Conservation (phyloP, 2,329 filamentous ascomycete species). For the Bipolaris victoriae region DNA sequence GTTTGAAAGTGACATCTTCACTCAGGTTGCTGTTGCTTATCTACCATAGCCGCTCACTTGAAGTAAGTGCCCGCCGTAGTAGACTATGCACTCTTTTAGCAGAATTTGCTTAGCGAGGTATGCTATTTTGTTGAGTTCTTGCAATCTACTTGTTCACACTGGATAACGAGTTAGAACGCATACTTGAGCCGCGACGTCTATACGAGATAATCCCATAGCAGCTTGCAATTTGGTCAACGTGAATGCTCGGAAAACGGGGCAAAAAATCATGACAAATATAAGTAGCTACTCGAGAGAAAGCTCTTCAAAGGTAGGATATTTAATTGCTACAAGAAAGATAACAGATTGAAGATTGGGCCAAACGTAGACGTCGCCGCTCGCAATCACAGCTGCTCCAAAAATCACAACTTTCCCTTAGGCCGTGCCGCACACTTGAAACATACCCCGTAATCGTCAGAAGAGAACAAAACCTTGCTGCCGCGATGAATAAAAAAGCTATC, state of each 20-base stretch:
- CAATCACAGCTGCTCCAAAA: not conserved
- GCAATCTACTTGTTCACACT: not conserved
- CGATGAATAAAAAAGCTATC: not conserved
- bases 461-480: not conserved
- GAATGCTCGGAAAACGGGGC: not conserved
- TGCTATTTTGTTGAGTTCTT: not conserved
- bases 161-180: not conserved
- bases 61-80: not conserved
- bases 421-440: slow-evolving; percentile 1
- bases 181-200: not conserved
- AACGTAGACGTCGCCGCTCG: not conserved
- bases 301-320: not conserved
- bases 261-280: not conserved
- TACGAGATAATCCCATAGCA: not conserved
- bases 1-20: not conserved
- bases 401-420: not conserved
- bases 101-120: not conserved
- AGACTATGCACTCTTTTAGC: not conserved
- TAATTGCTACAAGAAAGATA: not conserved
- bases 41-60: not conserved
- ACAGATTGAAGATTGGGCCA: not conserved
- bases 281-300: not conserved
- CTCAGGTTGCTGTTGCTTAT: not conserved
- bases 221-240: not conserved
- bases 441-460: not conserved